Evolutionary conservation across 345 rosid species (phyloP).

Genomic region (Tarenaya hassleriana): DNA sequence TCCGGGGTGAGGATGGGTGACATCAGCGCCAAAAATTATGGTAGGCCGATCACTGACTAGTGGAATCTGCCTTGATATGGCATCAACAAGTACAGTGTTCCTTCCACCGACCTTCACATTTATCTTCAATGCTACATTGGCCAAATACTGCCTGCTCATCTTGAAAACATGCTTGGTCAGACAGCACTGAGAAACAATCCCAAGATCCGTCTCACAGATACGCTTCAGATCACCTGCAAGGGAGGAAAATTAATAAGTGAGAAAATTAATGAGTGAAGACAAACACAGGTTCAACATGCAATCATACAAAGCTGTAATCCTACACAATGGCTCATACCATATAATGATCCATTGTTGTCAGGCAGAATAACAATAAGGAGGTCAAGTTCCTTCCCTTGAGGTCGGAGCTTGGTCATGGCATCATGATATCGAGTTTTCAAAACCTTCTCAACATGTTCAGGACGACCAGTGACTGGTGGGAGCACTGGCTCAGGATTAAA

Average conservation of each 20-base stretch:
- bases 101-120: conserved; percentile 99
- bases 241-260: conserved; percentile 8
- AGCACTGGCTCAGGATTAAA: conserved; percentile 76
- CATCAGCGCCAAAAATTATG: conserved; percentile 98
- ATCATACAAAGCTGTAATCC: not conserved
- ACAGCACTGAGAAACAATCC: conserved; percentile 95
- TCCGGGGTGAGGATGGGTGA: conserved; percentile 99
- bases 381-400: conserved; percentile 76
- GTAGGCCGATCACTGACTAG: conserved; percentile 92
- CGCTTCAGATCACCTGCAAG: conserved; percentile 89
- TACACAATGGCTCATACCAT: conserved; percentile 43
- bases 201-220: conserved; percentile 97
- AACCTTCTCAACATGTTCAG: conserved; percentile 86
- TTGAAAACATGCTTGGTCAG: conserved; percentile 81
- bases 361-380: conserved; percentile 92
- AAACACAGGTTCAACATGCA: not conserved
- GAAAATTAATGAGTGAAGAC: not conserved
- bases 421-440: conserved; percentile 80
- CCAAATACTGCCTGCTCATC: conserved; percentile 86
- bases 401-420: conserved; percentile 56
- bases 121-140: conserved; percentile 90
- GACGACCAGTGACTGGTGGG: conserved; percentile 59
- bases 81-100: conserved; percentile 94
- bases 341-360: conserved; percentile 93
- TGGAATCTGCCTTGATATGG: conserved; percentile 85